Conservation (phyloP, 345 rosid genomes). For the Eucalyptus microcorys region DNA sequence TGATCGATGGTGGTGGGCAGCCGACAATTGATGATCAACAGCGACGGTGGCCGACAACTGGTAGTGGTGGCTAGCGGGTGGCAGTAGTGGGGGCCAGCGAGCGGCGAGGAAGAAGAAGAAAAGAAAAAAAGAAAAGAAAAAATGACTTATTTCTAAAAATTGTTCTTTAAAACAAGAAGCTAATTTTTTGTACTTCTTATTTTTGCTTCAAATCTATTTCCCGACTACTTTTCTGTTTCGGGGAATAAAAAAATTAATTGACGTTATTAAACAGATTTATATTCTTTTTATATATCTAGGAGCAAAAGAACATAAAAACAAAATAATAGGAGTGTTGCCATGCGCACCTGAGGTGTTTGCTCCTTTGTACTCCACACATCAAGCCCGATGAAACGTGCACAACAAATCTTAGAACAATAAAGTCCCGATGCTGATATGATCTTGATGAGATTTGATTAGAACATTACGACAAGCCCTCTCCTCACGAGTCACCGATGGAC, state of each 20-base stretch:
- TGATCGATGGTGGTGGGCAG: rapidly evolving
- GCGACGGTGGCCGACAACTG: rapidly evolving
- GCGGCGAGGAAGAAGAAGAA: too few species aligned
- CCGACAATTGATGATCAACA: rapidly evolving
- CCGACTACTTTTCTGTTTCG: rapidly evolving
- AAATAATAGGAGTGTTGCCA: rapidly evolving
- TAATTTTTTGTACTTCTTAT: too few species aligned
- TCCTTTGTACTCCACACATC: background rate
- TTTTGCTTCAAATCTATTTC: too few species aligned
- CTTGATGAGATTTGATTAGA: too few species aligned
- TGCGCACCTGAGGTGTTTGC: rapidly evolving
- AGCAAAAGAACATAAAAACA: too few species aligned
- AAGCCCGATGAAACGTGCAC: background rate
- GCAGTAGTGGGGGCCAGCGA: rapidly evolving
- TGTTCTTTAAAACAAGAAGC: rapidly evolving
- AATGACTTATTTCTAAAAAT: too few species aligned
- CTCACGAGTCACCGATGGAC: background rate
- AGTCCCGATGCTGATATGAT: background rate
- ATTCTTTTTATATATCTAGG: too few species aligned
- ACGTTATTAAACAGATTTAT: rapidly evolving
- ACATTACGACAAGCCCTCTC: background rate
- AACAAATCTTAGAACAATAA: background rate
- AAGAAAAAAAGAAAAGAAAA: rapidly evolving
- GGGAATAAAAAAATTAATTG: too few species aligned
- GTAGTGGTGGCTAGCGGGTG: rapidly evolving